Evolutionary conservation across 2,329 filamentous ascomycete species (phyloP).

Genomic region (Xylaria sp.): DNA sequence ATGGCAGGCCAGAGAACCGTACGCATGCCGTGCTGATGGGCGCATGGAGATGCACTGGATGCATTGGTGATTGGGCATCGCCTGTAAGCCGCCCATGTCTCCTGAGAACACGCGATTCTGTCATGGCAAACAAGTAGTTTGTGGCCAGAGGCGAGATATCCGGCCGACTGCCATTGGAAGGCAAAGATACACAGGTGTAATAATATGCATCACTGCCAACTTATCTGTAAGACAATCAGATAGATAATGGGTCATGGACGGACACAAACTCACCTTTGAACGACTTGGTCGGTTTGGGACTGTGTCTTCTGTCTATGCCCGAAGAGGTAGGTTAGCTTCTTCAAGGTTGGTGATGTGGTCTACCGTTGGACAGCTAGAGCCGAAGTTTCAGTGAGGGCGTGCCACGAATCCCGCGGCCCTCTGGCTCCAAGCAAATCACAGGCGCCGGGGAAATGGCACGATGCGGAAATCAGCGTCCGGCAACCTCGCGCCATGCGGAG

Average conservation of each 20-base stretch:
- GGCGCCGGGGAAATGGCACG: slow-evolving; percentile 44
- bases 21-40: slow-evolving; percentile 26
- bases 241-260: neutral
- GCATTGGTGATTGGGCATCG: slow-evolving; percentile 34
- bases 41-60: slow-evolving; percentile 28
- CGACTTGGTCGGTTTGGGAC: slow-evolving; percentile 23
- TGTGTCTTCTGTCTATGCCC: slow-evolving; percentile 18
- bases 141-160: slow-evolving; percentile 17
- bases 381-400: slow-evolving; percentile 46
- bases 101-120: slow-evolving; percentile 20
- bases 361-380: slow-evolving; percentile 35
- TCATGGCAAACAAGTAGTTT: slow-evolving; percentile 19
- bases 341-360: slow-evolving; percentile 20
- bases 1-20: slow-evolving; percentile 4
- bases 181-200: neutral
- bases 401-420: slow-evolving; percentile 49
- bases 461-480: slow-evolving; percentile 43
- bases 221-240: slow-evolving; percentile 5
- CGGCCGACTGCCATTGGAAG: slow-evolving; percentile 19
- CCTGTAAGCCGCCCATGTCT: slow-evolving; percentile 17
- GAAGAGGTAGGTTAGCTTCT: slow-evolving; percentile 27
- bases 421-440: slow-evolving; percentile 42
- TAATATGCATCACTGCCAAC: slow-evolving; percentile 9
- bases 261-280: slow-evolving; percentile 35
- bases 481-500: slow-evolving; percentile 45